Conservation (phyloP, 176 grass and related monocot genomes). For the Panicum miliaceum region DNA sequence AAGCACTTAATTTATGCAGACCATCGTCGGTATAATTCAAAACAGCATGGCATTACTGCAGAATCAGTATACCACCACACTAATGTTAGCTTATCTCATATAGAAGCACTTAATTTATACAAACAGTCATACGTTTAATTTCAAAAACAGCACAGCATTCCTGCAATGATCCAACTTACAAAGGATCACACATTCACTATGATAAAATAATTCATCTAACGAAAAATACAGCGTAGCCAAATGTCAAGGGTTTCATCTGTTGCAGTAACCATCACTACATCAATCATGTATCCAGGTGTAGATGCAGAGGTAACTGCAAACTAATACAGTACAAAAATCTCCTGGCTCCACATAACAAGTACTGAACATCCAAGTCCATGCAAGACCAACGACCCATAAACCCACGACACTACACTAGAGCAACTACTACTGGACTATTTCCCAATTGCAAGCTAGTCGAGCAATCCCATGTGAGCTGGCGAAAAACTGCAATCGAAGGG, state of each 20-base stretch:
- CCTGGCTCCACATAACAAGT: background rate
- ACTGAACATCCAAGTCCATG: conserved; percentile 4
- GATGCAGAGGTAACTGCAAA: background rate
- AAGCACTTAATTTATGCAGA: conserved; percentile 6
- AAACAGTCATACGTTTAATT: background rate
- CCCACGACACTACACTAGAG: background rate
- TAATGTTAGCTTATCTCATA: background rate
- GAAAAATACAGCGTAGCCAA: background rate
- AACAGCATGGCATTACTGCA: background rate
- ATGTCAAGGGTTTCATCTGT: background rate
- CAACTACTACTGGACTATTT: background rate
- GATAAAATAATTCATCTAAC: background rate
- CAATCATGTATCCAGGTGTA: background rate
- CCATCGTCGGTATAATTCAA: background rate
- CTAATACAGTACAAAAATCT: background rate
- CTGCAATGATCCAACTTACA: background rate
- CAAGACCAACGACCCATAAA: background rate
- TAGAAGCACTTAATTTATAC: background rate
- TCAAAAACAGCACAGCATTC: background rate
- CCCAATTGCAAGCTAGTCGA: background rate
- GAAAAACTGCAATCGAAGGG: too few species aligned
- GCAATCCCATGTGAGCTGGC: background rate
- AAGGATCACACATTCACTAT: background rate
- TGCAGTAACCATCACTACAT: background rate
- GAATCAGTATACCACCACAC: background rate